These are phyloP conservation scores for Haplosporangium sp. DNA, from an alignment of 371 early-diverging fungal species.

Conservation along the genomic window DNA sequence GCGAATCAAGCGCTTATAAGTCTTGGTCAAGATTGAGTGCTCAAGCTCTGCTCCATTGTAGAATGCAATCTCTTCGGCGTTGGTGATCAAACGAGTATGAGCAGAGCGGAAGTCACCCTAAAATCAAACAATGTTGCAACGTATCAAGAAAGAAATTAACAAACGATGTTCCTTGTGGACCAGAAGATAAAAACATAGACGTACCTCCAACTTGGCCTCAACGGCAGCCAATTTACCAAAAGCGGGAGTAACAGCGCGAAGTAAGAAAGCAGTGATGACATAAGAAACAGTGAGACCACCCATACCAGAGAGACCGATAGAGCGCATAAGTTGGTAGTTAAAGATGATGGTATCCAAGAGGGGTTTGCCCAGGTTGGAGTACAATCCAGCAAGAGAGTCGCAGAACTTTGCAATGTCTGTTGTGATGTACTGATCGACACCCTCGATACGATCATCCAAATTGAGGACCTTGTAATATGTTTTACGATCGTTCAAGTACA, in stretches of 20 bases:
- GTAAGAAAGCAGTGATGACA: constrained; percentile 73
- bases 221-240: constrained; percentile 89
- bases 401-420: constrained; percentile 90
- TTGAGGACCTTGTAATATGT: constrained; percentile 88
- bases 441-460: constrained; percentile 86
- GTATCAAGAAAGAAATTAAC: not conserved
- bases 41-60: constrained; percentile 85
- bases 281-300: constrained; percentile 78
- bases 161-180: not conserved
- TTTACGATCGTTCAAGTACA: constrained; percentile 80
- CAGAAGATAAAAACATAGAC: too few relatives aligned
- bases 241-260: constrained; percentile 83
- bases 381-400: constrained; percentile 77
- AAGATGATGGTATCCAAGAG: constrained; percentile 87
- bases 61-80: constrained; percentile 92
- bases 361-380: constrained; percentile 90
- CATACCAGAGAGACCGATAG: constrained; percentile 81
- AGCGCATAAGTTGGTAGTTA: constrained; percentile 83
- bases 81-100: constrained; percentile 87
- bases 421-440: constrained; percentile 90
- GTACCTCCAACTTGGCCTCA: constrained; percentile 84
- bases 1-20: constrained; percentile 75
- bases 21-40: constrained; percentile 75
- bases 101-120: constrained; percentile 88
- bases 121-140: not conserved